Base-by-base conservation (phyloP, 129 eudicot species). In the Ambrosia trifida region DNA sequence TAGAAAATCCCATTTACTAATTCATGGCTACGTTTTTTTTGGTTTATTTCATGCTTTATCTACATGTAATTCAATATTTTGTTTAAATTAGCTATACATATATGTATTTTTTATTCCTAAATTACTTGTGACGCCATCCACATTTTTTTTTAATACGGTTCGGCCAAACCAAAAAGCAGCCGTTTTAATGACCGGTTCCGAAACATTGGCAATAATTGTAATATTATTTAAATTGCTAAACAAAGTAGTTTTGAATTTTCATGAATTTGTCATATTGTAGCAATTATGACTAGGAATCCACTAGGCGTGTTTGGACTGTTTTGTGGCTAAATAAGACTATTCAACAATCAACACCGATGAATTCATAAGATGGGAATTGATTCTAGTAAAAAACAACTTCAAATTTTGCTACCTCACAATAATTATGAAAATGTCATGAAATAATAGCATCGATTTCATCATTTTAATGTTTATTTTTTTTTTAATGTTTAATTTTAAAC, bases 341-440 rank as follows among this genome's bases (percentile, higher is more conserved):
- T 61, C 67, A 62, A 58, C 40, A 35, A 32, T 61, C 67, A 62
- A 58, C 40, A 58, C 30, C 41, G 0, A 28, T 58, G 64, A 58
- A 58, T 28, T 20, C 63, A 20, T 30, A 61, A 30, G 0, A 7
- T n/a, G 20, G 18, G 3, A 36, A 28, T 36, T 35, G 20, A 62
- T 16, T 35, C 14, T 14, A 36, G 19, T 16, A 35, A 62, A 62
- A 52, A 62, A 62, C 46, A 7, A 14, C 67, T 32, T 35, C 67
- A 30, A 58, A 30, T 30, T 3, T 30, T 12, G 17, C 4, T 11
- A 24, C 28, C 4, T 5, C 16, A n/a, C 18, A 57, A 20, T 11
- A 12, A 12, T 2, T 33, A 20, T 31, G 7, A 11, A 32, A 13
- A 30, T 60, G 31, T 11, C 40, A 58, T 61, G 64, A 33, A 33